phyloP scores from a whole-genome alignment of 2,329 filamentous ascomycete species.

The Bretziella fagacearum region DNA sequence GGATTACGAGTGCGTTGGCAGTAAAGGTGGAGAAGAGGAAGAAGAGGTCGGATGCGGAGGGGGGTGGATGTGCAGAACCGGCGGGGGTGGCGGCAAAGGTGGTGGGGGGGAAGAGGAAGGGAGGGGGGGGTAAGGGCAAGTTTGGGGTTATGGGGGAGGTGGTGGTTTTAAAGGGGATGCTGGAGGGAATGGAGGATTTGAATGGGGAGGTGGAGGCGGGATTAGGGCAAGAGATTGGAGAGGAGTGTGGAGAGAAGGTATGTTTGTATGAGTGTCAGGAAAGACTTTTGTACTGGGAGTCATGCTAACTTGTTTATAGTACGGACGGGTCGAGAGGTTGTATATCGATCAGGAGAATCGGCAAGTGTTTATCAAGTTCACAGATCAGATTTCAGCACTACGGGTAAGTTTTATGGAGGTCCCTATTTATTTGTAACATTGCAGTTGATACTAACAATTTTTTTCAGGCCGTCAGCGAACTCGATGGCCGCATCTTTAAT shows the following conservation, averaged over 20 bases:
- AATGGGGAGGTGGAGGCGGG: conserved; percentile 58
- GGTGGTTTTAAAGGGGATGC: conserved; percentile 67
- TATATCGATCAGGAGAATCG: conserved; percentile 49
- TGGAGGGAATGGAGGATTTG: conserved; percentile 63
- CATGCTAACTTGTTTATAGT: conserved; percentile 31
- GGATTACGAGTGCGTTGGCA: conserved; percentile 69
- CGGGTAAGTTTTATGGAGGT: conserved; percentile 39
- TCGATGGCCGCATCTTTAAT: conserved; percentile 76
- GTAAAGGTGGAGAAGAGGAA: conserved; percentile 77
- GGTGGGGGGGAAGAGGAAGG: conserved; percentile 52
- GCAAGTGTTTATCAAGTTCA: conserved; percentile 87
- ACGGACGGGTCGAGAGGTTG: conserved; percentile 66
- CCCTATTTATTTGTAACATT: not conserved
- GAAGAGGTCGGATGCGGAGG: conserved; percentile 60
- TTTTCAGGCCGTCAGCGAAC: conserved; percentile 67
- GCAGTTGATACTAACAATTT: conserved; percentile 5
- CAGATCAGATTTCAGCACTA: conserved; percentile 65
- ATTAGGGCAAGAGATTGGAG: conserved; percentile 85
- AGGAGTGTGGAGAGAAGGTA: conserved; percentile 73
- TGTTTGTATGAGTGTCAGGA: not conserved
- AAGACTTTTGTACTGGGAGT: too few species aligned
- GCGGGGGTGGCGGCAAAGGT: conserved; percentile 55
- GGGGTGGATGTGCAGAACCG: conserved; percentile 58
- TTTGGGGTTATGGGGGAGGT: conserved; percentile 67
- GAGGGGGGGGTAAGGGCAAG: conserved; percentile 25